Base-by-base conservation (phyloP, 257 asterid genomes). In the Agastache rugosa region DNA sequence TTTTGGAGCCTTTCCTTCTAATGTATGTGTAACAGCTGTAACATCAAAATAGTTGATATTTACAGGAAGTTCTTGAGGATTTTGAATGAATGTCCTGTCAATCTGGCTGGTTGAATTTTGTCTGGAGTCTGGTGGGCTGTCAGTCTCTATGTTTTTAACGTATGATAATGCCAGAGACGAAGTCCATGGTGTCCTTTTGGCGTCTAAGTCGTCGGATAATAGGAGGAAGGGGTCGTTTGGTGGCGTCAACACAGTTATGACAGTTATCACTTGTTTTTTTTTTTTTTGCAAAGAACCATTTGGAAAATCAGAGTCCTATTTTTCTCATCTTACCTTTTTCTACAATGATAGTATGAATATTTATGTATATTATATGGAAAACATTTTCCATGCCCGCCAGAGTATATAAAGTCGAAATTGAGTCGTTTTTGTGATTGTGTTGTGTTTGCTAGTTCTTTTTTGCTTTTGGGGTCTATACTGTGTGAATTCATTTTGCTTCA, bases 41-140 rank as follows among this genome's bases (percentile, higher is more conserved):
- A 55, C 75, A 69, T 6, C 17, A 56, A 45, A 67, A 69, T 68
- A 9, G 34, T 22, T 63, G 14, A 27, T 53, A 67, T 70, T 56
- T 80, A 50, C 85, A 82, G 89, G 85, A 77, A 41, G 56, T 56
- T 76, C 60, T 59, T 22, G 71, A 41, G 20, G 71, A 37, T 66
- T 56, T 69, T 14, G 23, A 64, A 56, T 35, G 37, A 39, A 59
- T 31, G 37, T 31, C 37, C 37, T 77, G 42, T 65, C 51, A 67
- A 58, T 55, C 34, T 59, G 71, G 70, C 50, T 73, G 77, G 59
- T 35, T 74, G 76, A 74, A 53, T 37, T 47, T 77, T 37, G 70
- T 73, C 42, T 35, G 73, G 67, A 70, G 82, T 75, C 75, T n/a
- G 75, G 62, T 65, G 42, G 48, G 77, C 59, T 42, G 67, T 66